These are phyloP conservation scores for Candida koratica DNA, from an alignment of 805 yeast species.

Conservation along the genomic window DNA sequence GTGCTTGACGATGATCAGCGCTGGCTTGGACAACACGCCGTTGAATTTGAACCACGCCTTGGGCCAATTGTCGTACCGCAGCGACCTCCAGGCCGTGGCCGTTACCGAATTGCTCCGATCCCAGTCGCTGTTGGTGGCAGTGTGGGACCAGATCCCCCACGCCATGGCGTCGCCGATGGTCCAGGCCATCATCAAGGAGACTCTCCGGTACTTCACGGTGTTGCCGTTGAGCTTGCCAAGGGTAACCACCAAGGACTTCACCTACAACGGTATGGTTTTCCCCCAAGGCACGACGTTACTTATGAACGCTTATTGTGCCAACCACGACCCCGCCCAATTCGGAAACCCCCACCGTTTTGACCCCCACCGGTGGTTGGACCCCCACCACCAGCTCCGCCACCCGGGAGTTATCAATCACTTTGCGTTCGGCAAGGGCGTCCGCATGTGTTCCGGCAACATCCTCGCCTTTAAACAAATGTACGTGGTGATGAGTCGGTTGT, in stretches of 20 bases:
- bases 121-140: slow-evolving; percentile 13
- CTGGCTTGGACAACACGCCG: slow-evolving; percentile 72
- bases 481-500: slow-evolving; percentile 48
- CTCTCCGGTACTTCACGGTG: slow-evolving; percentile 59
- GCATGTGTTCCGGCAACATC: slow-evolving; percentile 69
- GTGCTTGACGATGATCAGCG: slow-evolving; percentile 73
- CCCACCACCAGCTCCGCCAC: slow-evolving; percentile 9
- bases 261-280: slow-evolving; percentile 37
- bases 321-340: slow-evolving; percentile 52
- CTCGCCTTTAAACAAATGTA: slow-evolving; percentile 67
- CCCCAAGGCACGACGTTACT: slow-evolving; percentile 54
- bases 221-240: slow-evolving; percentile 67
- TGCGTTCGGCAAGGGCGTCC: slow-evolving; percentile 65
- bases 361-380: slow-evolving; percentile 52
- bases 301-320: slow-evolving; percentile 69
- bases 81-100: slow-evolving; percentile 43
- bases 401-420: slow-evolving; percentile 35
- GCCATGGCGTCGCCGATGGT: slow-evolving; percentile 44
- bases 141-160: slow-evolving; percentile 30
- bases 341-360: slow-evolving; percentile 42
- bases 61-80: slow-evolving; percentile 48
- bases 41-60: slow-evolving; percentile 57
- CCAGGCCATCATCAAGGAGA: slow-evolving; percentile 58
- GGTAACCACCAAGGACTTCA: slow-evolving; percentile 49
- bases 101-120: slow-evolving; percentile 31